These are phyloP conservation scores for Spinacia oleracea DNA, from an alignment of 179 eudicot species.

Conservation along the genomic window DNA sequence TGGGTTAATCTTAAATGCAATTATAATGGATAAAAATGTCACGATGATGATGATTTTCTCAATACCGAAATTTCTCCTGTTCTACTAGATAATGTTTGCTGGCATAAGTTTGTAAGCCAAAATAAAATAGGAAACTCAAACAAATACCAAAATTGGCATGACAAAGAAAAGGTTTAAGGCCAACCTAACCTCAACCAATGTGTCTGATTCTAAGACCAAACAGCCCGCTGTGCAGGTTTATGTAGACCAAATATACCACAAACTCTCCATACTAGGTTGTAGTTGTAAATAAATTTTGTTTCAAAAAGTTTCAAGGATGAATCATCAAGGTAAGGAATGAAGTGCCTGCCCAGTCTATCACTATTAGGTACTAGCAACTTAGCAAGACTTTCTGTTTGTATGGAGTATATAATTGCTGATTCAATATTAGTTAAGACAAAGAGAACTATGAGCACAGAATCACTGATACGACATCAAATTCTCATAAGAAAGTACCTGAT, in stretches of 20 bases:
- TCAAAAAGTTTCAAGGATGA: neutral
- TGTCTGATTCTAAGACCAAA: neutral
- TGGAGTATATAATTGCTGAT: neutral
- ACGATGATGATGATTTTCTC: neutral
- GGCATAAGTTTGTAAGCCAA: neutral
- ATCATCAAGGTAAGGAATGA: neutral
- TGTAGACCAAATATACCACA: neutral
- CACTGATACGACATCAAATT: slow-evolving; percentile 13
- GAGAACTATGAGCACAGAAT: slow-evolving; percentile 2
- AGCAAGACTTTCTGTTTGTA: neutral
- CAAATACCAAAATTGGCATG: neutral
- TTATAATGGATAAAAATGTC: neutral
- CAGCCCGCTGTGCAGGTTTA: neutral
- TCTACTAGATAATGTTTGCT: too few species aligned
- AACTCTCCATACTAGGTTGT: neutral
- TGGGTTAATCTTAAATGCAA: neutral
- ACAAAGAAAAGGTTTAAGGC: neutral
- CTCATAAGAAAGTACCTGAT: slow-evolving; percentile 56
- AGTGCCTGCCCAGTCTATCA: neutral
- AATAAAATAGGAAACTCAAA: neutral
- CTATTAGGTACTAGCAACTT: neutral
- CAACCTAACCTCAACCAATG: neutral
- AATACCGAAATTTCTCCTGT: neutral
- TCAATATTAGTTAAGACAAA: neutral
- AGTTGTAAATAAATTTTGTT: neutral